Conservation (phyloP, 192 early-diverging fungal species). For the Coemansia asiatica region DNA sequence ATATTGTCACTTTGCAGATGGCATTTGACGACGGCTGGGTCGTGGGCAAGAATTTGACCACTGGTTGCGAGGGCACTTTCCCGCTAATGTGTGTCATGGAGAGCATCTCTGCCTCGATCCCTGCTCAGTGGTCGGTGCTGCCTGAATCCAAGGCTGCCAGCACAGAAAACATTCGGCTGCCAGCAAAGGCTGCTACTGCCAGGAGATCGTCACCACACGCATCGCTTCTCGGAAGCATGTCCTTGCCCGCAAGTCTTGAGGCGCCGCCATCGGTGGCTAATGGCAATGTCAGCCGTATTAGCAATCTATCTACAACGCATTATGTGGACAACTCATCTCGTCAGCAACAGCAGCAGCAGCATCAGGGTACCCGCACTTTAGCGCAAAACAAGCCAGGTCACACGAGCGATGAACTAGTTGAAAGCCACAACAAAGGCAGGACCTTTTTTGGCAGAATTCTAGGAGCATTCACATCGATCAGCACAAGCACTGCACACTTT, state of each 20-base stretch:
- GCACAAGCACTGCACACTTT: neutral
- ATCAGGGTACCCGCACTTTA: slow-evolving; percentile 1
- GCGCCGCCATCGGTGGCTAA: neutral
- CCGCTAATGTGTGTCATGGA: slow-evolving; percentile 75
- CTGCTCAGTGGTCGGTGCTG: slow-evolving; percentile 52
- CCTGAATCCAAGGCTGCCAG: slow-evolving; percentile 39
- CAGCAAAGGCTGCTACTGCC: slow-evolving; percentile 13
- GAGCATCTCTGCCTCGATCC: slow-evolving; percentile 31
- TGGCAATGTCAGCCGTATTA: slow-evolving; percentile 20
- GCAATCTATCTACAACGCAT: slow-evolving; percentile 10
- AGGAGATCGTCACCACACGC: slow-evolving; percentile 13
- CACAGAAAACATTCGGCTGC: slow-evolving; percentile 30
- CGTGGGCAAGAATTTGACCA: slow-evolving; percentile 73
- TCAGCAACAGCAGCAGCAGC: no score
- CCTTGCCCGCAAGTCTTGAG: slow-evolving; percentile 12
- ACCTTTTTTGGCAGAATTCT: slow-evolving; percentile 29
- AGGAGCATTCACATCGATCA: slow-evolving; percentile 16
- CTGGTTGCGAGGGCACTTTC: slow-evolving; percentile 75
- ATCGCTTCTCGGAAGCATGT: slow-evolving; percentile 19
- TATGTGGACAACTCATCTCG: slow-evolving; percentile 6
- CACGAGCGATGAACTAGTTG: slow-evolving; percentile 7
- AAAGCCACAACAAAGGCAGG: slow-evolving; percentile 12
- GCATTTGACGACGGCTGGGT: slow-evolving; percentile 92
- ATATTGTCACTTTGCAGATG: slow-evolving; percentile 68
- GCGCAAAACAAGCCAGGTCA: neutral